These are phyloP conservation scores for Saprolegnia parasitica DNA, from an alignment of 352 stramenopile species.

Conservation along the genomic window DNA sequence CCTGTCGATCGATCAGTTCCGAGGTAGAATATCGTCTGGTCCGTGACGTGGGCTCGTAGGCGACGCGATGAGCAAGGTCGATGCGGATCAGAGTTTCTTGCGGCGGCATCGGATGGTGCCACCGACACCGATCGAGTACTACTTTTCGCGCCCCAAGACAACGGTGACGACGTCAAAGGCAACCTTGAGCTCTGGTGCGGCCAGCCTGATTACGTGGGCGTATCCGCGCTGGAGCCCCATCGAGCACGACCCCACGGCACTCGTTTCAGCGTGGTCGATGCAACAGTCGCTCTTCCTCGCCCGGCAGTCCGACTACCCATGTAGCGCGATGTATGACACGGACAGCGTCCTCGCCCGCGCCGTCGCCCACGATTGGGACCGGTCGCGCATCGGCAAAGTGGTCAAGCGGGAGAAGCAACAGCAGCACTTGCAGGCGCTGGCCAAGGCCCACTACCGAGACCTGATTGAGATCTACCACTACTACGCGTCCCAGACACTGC, in stretches of 20 bases:
- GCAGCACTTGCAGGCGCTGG: background rate
- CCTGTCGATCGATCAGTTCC: conserved; percentile 5
- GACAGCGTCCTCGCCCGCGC: background rate
- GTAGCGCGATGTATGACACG: background rate
- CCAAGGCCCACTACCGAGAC: background rate
- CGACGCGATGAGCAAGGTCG: conserved; percentile 1
- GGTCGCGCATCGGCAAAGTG: background rate
- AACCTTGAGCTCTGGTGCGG: background rate
- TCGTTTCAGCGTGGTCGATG: background rate
- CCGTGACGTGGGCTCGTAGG: background rate
- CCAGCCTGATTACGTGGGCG: background rate
- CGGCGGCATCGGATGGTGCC: background rate
- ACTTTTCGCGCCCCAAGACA: background rate
- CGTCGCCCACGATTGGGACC: background rate
- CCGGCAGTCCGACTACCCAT: conserved; percentile 1
- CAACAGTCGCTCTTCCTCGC: conserved; percentile 1
- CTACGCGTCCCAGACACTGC: background rate
- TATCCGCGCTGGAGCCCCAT: conserved; percentile 11
- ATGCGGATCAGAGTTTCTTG: background rate
- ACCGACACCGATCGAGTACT: conserved; percentile 1
- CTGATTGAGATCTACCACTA: background rate
- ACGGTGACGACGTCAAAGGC: background rate
- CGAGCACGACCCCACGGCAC: background rate
- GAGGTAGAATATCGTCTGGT: background rate
- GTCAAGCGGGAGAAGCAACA: background rate